phyloP scores from a whole-genome alignment of 164 flowering plant species.

The Macadamia tetraphylla region DNA sequence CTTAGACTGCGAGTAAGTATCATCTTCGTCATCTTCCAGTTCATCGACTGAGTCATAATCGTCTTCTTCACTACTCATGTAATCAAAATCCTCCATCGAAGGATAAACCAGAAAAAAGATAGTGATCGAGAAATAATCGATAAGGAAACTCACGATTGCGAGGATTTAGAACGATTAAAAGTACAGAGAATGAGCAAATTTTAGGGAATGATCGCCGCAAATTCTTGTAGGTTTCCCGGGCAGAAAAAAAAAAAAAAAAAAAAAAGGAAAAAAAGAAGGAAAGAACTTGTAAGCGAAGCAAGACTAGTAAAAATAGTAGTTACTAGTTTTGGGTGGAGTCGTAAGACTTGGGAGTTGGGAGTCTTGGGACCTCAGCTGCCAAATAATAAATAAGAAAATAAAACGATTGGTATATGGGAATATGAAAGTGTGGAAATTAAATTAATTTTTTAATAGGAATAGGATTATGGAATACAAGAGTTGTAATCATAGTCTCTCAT shows the following conservation, averaged over 20 bases:
- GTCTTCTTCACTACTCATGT: constrained; percentile 37
- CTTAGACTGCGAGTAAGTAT: constrained; percentile 26
- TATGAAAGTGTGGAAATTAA: no score
- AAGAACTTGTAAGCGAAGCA: not conserved
- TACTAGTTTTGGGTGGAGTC: no score
- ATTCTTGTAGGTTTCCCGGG: not conserved
- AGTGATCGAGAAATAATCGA: not conserved
- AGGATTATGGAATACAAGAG: no score
- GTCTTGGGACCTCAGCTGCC: no score
- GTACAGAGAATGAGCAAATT: not conserved
- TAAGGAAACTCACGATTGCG: not conserved
- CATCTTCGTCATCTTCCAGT: constrained; percentile 45
- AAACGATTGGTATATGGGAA: no score
- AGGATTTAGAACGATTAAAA: not conserved
- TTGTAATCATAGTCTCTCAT: no score
- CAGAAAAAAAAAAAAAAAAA: not conserved
- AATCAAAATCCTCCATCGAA: constrained; percentile 46
- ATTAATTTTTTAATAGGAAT: no score
- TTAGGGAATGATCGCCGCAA: not conserved
- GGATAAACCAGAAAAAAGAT: not conserved
- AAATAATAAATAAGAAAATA: no score
- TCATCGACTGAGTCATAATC: constrained; percentile 47
- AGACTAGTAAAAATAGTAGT: no score
- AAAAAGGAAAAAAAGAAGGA: not conserved
- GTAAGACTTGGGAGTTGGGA: no score